These are phyloP conservation scores for Colletotrichum sansevieriae DNA, from an alignment of 2,329 filamentous ascomycete species.

Conservation along the genomic window DNA sequence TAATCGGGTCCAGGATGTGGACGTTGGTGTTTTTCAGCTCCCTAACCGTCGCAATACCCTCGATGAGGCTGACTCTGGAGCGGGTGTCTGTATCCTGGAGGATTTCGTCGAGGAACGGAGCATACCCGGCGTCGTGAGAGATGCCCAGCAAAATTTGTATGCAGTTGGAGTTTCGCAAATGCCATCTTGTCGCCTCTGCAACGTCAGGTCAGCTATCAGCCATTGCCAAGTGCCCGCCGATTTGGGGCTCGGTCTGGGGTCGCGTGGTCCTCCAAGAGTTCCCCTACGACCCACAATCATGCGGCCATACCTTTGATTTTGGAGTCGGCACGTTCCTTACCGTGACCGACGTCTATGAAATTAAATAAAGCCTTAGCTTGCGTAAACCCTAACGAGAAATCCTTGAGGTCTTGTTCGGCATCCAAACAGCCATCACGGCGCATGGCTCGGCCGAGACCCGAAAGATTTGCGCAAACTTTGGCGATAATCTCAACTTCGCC, in stretches of 20 bases:
- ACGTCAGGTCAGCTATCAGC: slow-evolving; percentile 21
- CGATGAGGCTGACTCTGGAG: slow-evolving; percentile 65
- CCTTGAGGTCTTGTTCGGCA: slow-evolving; percentile 60
- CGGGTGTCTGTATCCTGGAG: slow-evolving; percentile 58
- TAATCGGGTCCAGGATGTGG: slow-evolving; percentile 59
- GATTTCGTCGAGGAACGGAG: slow-evolving; percentile 69
- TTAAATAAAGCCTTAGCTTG: slow-evolving; percentile 71
- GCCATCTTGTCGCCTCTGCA: slow-evolving; percentile 66
- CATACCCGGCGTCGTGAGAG: slow-evolving; percentile 72
- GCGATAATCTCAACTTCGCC: slow-evolving; percentile 66
- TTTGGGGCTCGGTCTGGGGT: neutral
- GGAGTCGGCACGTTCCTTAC: slow-evolving; percentile 69
- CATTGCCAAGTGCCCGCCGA: neutral
- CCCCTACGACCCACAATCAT: neutral
- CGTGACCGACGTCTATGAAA: slow-evolving; percentile 72
- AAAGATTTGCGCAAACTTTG: slow-evolving; percentile 69
- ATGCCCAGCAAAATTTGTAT: slow-evolving; percentile 72
- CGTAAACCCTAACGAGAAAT: slow-evolving; percentile 72
- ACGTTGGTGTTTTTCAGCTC: slow-evolving; percentile 63
- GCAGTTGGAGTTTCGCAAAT: slow-evolving; percentile 72
- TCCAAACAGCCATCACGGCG: slow-evolving; percentile 61
- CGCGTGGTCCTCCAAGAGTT: neutral
- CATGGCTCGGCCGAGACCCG: slow-evolving; percentile 64
- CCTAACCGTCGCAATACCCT: slow-evolving; percentile 64
- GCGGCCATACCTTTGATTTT: slow-evolving; percentile 68